phyloP scores from a whole-genome alignment of 345 rosid genomes.

The Lumnitzera racemosa region DNA sequence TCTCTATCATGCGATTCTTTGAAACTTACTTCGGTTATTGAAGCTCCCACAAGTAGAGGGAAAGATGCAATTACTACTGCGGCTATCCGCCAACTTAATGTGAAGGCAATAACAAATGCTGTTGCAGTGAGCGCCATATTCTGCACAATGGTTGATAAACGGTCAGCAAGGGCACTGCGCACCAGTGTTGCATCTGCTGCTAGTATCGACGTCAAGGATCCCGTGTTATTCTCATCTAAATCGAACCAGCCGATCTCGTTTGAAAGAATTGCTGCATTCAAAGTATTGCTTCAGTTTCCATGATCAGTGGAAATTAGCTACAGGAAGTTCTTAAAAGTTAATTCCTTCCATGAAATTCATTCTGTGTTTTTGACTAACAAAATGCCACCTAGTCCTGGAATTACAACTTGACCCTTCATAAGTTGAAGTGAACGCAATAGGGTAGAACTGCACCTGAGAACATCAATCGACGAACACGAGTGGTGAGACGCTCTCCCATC shows the following conservation, averaged over 20 bases:
- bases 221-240: slow-evolving; percentile 66
- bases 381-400: too few relatives aligned
- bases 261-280: slow-evolving; percentile 57
- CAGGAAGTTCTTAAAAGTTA: too few relatives aligned
- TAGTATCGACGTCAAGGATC: slow-evolving; percentile 53
- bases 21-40: slow-evolving; percentile 55
- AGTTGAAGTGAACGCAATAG: too few relatives aligned
- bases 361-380: too few relatives aligned
- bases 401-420: too few relatives aligned
- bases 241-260: slow-evolving; percentile 94
- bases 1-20: background rate
- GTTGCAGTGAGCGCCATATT: slow-evolving; percentile 64
- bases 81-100: slow-evolving; percentile 72
- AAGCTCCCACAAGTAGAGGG: slow-evolving; percentile 72
- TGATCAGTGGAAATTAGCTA: too few relatives aligned
- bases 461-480: slow-evolving; percentile 61
- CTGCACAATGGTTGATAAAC: slow-evolving; percentile 72
- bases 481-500: slow-evolving; percentile 79
- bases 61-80: slow-evolving; percentile 68
- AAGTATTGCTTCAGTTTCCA: background rate
- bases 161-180: slow-evolving; percentile 70
- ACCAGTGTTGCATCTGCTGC: slow-evolving; percentile 82
- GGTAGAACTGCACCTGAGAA: slow-evolving; percentile 53
- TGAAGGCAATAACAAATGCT: slow-evolving; percentile 63
- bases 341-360: too few relatives aligned